A percentile compares a stretch with the other conserved stretches of the same genome.
phyloP scores from a whole-genome alignment of 1,284 basidiomycete genomes.

The Heterobasidion irregulare region DNA sequence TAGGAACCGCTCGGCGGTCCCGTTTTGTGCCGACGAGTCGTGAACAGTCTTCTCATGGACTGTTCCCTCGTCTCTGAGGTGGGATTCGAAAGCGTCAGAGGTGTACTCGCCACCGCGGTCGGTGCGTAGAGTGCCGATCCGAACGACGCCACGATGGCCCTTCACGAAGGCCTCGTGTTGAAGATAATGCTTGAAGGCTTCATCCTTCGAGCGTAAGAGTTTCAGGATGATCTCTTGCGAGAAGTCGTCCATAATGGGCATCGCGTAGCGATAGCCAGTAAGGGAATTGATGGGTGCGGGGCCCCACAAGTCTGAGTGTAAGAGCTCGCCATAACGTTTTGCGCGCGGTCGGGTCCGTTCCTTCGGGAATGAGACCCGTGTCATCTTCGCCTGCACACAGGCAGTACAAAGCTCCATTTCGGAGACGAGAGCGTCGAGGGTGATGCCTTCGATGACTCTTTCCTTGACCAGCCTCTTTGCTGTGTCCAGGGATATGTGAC shows the following conservation, averaged over 20 bases:
- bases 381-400: slow-evolving; percentile 26
- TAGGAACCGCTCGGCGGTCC: slow-evolving; percentile 23
- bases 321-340: slow-evolving; percentile 1
- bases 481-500: slow-evolving; percentile 22
- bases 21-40: slow-evolving; percentile 26
- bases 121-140: neutral
- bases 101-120: slow-evolving; percentile 1
- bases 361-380: slow-evolving; percentile 20
- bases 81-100: slow-evolving; percentile 13
- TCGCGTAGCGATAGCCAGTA: neutral
- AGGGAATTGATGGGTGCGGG: neutral
- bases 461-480: slow-evolving; percentile 17
- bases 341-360: slow-evolving; percentile 18
- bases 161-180: neutral
- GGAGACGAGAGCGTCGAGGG: slow-evolving; percentile 14
- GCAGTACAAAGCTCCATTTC: slow-evolving; percentile 21
- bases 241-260: neutral
- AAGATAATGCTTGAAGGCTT: neutral
- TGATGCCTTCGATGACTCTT: slow-evolving; percentile 20
- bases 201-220: neutral
- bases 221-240: neutral
- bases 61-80: slow-evolving; percentile 20
- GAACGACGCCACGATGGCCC: neutral
- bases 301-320: slow-evolving; percentile 1
- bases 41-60: slow-evolving; percentile 21